Evolutionary conservation across 768 basidiomycete genomes (phyloP).

Genomic region (Lactarius sanguifluus): DNA sequence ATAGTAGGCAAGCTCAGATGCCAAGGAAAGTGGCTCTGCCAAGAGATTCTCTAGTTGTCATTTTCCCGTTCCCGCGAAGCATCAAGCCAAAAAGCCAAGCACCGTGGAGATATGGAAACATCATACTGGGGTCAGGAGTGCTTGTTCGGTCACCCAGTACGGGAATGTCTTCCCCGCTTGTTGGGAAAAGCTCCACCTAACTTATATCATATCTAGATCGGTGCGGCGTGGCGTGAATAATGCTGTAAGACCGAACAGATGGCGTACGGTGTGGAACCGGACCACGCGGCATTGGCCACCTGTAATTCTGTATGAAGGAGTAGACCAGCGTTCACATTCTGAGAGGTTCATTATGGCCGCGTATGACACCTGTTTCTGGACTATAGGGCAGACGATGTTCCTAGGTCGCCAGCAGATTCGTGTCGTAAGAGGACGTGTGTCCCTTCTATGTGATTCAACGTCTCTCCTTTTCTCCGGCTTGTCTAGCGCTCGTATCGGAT

Average conservation of each 20-base stretch:
- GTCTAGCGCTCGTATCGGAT: too few relatives aligned
- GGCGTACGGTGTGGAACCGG: neutral
- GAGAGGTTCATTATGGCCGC: neutral
- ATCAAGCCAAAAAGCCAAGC: constrained; percentile 12
- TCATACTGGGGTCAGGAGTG: neutral
- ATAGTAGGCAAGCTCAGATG: neutral
- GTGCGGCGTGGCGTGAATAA: neutral
- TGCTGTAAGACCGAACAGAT: neutral
- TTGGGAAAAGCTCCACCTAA: neutral
- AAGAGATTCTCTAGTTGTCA: neutral
- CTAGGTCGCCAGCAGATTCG: neutral
- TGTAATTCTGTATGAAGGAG: neutral
- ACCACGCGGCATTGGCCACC: neutral
- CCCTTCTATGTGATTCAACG: too few relatives aligned
- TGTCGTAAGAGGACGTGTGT: neutral
- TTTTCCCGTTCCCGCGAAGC: neutral
- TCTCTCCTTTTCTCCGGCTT: too few relatives aligned
- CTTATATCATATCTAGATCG: neutral
- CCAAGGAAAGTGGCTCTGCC: constrained; percentile 1
- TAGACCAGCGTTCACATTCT: neutral
- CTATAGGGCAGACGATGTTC: neutral
- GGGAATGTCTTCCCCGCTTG: neutral
- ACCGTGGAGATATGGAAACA: neutral
- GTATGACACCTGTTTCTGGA: neutral
- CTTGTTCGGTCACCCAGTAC: neutral